These are phyloP conservation scores for Solanum lycopersicoides DNA, from an alignment of 257 asterid species.

Conservation along the genomic window DNA sequence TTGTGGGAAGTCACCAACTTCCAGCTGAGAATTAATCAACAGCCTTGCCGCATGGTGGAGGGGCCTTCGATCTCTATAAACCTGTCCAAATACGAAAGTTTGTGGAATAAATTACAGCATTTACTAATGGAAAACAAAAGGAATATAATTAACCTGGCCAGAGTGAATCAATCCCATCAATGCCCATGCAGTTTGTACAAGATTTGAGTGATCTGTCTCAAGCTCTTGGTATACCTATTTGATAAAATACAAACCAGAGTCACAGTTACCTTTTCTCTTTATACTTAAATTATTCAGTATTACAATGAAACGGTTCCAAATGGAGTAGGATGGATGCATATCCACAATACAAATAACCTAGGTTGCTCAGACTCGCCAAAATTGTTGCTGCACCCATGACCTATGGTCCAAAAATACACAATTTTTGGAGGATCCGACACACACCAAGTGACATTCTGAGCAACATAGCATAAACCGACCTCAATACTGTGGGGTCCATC, in stretches of 20 bases:
- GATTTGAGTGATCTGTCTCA: conserved; percentile 46
- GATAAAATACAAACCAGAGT: not conserved
- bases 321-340: not conserved
- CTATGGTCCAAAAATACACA: too few species aligned
- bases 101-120: not conserved
- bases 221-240: conserved; percentile 53
- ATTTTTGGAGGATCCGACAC: too few species aligned
- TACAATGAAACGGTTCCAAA: not conserved
- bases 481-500: too few species aligned
- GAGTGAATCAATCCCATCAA: conserved; percentile 67
- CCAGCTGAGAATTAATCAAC: conserved; percentile 71
- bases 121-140: not conserved
- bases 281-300: not conserved
- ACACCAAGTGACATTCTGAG: too few species aligned
- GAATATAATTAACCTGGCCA: conserved; percentile 39
- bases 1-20: conserved; percentile 70
- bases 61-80: conserved; percentile 43
- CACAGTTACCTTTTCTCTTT: not conserved
- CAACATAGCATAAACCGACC: too few species aligned
- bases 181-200: conserved; percentile 85
- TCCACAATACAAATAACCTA: too few species aligned
- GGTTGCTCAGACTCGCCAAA: too few species aligned
- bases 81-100: conserved; percentile 4
- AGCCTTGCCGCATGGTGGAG: conserved; percentile 63
- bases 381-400: too few species aligned